These are phyloP conservation scores for Eimeria maxima DNA, from an alignment of 169 alveolate genomes.

Conservation along the genomic window DNA sequence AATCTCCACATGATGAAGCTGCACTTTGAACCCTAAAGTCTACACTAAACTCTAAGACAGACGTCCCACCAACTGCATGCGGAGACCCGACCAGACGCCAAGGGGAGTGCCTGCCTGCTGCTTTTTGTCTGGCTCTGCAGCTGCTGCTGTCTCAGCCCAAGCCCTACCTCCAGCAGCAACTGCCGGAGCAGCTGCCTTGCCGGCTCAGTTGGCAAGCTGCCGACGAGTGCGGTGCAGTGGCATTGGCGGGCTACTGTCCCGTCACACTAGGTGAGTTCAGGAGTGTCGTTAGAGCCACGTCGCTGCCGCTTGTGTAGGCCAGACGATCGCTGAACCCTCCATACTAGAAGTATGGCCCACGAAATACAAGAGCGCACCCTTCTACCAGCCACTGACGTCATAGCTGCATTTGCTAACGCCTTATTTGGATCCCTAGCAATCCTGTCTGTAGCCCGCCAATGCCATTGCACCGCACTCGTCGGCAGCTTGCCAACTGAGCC, in stretches of 20 bases:
- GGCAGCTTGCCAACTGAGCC: background rate
- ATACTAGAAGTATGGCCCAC: no score
- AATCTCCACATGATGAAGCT: background rate
- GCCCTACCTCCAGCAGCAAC: conserved; percentile 46
- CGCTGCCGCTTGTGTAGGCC: background rate
- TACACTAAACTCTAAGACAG: background rate
- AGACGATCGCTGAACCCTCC: no score
- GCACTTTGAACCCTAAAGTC: background rate
- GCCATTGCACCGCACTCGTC: background rate
- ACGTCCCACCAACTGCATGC: background rate
- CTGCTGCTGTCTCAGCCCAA: conserved; percentile 47
- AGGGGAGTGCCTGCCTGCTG: background rate
- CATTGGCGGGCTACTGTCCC: conserved; percentile 54
- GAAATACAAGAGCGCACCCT: no score
- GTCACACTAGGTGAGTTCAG: conserved; percentile 58
- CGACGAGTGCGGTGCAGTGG: background rate
- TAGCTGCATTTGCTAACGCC: background rate
- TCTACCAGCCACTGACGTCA: no score
- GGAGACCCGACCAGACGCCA: background rate
- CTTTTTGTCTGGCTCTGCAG: background rate
- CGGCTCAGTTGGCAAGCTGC: background rate
- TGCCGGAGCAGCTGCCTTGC: conserved; percentile 61
- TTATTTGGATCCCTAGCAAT: background rate
- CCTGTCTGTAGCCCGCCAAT: conserved; percentile 28
- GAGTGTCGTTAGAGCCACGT: background rate